Conservation (phyloP, 371 early-diverging fungal genomes). For the Circinella minor region DNA sequence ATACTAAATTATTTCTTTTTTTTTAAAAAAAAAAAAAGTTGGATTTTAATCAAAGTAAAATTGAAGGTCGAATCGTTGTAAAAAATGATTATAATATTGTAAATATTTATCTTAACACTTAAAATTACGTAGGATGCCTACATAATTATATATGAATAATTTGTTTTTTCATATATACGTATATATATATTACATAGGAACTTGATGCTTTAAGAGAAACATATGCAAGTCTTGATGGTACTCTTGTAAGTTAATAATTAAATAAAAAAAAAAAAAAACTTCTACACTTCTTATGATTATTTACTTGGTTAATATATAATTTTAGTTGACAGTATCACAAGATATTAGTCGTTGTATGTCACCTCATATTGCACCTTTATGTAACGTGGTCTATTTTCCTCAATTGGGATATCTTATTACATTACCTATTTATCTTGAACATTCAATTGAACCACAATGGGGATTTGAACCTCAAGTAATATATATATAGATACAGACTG, state of each 20-base stretch:
- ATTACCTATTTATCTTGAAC: constrained; percentile 57
- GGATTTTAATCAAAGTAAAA: constrained; percentile 71
- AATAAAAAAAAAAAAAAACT: background rate
- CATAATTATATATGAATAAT: too few species aligned
- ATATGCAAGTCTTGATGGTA: constrained; percentile 61
- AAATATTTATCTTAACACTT: background rate
- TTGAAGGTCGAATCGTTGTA: constrained; percentile 61
- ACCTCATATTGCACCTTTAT: constrained; percentile 39
- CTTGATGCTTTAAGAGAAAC: constrained; percentile 66
- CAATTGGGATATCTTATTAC: constrained; percentile 81
- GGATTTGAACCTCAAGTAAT: constrained; percentile 31
- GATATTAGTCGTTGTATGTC: constrained; percentile 62
- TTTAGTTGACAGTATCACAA: constrained; percentile 63
- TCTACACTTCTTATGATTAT: background rate
- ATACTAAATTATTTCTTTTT: background rate
- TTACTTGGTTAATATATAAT: background rate
- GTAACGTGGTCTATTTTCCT: constrained; percentile 86
- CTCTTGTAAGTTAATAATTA: constrained; percentile 39
- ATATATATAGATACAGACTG: background rate
- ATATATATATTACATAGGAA: constrained; percentile 27
- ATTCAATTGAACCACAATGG: constrained; percentile 2
- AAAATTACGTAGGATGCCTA: too few species aligned
- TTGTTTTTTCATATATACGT: too few species aligned
- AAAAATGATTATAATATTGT: constrained; percentile 65
- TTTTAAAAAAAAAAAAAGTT: constrained; percentile 64